phyloP scores from a whole-genome alignment of 164 flowering plant genomes.

The Sedum album region DNA sequence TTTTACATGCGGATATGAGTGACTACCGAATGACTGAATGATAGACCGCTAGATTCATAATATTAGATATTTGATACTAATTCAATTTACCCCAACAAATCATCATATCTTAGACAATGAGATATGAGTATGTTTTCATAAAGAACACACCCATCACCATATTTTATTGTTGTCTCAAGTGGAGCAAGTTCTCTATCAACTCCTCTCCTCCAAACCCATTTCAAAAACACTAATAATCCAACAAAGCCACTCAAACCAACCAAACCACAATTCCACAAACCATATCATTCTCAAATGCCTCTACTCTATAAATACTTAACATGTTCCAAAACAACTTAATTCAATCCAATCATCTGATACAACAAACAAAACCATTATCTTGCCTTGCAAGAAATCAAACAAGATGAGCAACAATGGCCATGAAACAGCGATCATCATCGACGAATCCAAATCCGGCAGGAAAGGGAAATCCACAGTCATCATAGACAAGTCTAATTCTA shows the following conservation, averaged over 20 bases:
- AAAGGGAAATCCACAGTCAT: not conserved
- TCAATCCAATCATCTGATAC: not conserved
- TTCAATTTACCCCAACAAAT: no score
- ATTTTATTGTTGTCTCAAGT: not conserved
- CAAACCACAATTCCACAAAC: not conserved
- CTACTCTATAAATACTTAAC: not conserved
- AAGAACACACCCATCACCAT: not conserved
- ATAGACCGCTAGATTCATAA: no score
- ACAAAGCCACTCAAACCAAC: conserved; percentile 3
- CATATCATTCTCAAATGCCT: not conserved
- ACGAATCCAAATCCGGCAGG: conserved; percentile 5
- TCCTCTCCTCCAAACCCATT: not conserved
- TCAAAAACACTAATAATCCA: not conserved
- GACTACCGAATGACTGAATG: no score
- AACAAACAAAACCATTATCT: not conserved
- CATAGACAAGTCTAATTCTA: not conserved
- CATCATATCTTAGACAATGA: not conserved
- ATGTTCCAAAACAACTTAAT: not conserved
- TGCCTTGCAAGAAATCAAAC: not conserved
- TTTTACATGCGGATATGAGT: no score
- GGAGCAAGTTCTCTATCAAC: not conserved
- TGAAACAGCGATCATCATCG: not conserved
- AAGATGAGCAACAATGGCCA: not conserved
- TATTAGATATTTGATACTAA: no score
- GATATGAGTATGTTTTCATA: no score